Evolutionary conservation across 345 rosid genomes (phyloP).

Genomic region (Moricandia arvensis): DNA sequence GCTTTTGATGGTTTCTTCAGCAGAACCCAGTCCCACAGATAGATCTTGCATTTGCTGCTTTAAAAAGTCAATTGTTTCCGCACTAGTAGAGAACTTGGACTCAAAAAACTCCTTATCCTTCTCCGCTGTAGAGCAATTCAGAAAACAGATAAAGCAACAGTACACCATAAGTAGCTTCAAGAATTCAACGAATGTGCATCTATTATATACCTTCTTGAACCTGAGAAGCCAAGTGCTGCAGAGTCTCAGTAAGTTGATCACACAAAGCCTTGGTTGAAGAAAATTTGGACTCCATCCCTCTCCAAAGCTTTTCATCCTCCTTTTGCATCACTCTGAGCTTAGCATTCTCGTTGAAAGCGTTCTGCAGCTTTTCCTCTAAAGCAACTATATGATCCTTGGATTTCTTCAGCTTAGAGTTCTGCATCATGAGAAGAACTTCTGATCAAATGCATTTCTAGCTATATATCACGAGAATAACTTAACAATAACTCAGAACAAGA

Average conservation of each 20-base stretch:
- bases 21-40: constrained; percentile 29
- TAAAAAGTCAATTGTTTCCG: constrained; percentile 32
- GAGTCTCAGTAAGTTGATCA: constrained; percentile 82
- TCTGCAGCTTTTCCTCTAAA: constrained; percentile 85
- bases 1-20: constrained; percentile 54
- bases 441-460: not conserved
- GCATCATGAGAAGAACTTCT: constrained; percentile 9
- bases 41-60: constrained; percentile 30
- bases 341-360: constrained; percentile 83
- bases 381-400: constrained; percentile 54
- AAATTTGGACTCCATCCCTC: constrained; percentile 79
- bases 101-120: constrained; percentile 33
- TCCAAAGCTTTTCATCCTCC: constrained; percentile 94
- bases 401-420: constrained; percentile 85
- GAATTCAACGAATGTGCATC: not conserved
- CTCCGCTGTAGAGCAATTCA: constrained; percentile 57
- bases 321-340: constrained; percentile 85
- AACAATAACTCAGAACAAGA: not conserved
- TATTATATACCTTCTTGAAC: constrained; percentile 63
- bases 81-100: constrained; percentile 23
- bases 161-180: not conserved
- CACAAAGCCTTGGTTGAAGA: constrained; percentile 77
- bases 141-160: constrained; percentile 13
- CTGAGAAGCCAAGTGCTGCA: constrained; percentile 67
- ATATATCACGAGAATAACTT: not conserved